These are phyloP conservation scores for Betula pendula DNA, from an alignment of 306 rosid genomes.

Conservation along the genomic window DNA sequence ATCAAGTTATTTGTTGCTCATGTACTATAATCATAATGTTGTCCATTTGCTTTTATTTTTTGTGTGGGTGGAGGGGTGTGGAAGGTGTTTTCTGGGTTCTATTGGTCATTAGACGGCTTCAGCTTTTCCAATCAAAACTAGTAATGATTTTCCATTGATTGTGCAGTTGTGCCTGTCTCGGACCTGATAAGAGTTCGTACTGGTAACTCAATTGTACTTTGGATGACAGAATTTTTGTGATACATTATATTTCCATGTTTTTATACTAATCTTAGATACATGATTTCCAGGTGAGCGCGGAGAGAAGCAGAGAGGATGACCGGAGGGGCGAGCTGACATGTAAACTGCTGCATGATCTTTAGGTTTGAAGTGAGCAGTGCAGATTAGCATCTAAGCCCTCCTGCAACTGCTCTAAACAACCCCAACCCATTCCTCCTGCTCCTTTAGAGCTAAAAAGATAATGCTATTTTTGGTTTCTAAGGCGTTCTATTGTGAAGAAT, in stretches of 20 bases:
- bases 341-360: slow-evolving; percentile 27
- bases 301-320: slow-evolving; percentile 79
- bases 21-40: too few species aligned
- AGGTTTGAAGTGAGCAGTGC: neutral
- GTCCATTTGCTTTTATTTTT: too few species aligned
- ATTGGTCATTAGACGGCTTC: too few species aligned
- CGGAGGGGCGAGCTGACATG: slow-evolving; percentile 62
- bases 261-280: neutral
- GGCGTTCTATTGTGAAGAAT: neutral
- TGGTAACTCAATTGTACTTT: slow-evolving; percentile 46
- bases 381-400: slow-evolving; percentile 1
- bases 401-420: neutral
- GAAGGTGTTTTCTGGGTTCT: neutral
- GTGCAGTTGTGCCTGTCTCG: slow-evolving; percentile 78
- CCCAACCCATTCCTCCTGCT: slow-evolving; percentile 1
- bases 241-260: neutral
- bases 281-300: slow-evolving; percentile 79
- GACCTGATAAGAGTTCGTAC: slow-evolving; percentile 87
- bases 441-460: slow-evolving; percentile 3
- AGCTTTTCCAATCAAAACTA: slow-evolving; percentile 20
- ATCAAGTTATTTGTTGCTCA: neutral
- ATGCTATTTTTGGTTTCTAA: neutral
- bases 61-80: too few species aligned
- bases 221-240: slow-evolving; percentile 9
- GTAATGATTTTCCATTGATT: slow-evolving; percentile 23